Evolutionary conservation across 768 basidiomycete genomes (phyloP).

Genomic region (Xerocomellus amylosporus): DNA sequence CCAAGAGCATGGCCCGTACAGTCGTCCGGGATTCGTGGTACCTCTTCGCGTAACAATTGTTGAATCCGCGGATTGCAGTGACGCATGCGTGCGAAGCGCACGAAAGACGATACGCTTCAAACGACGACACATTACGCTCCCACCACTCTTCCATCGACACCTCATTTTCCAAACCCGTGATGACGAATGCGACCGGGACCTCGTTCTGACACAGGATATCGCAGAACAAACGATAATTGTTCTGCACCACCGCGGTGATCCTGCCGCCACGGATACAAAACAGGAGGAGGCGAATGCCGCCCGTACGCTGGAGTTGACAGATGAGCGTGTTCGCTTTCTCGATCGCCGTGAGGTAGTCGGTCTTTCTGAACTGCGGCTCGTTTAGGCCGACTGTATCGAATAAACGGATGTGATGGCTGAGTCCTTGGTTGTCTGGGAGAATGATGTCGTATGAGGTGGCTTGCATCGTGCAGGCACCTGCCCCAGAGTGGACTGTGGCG

Average conservation of each 20-base stretch:
- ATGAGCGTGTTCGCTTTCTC: conserved; percentile 37
- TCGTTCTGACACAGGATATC: conserved; percentile 30
- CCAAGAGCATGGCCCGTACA: conserved; percentile 22
- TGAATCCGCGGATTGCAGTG: conserved; percentile 33
- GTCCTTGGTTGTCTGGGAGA: conserved; percentile 17
- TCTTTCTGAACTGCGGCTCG: conserved; percentile 20
- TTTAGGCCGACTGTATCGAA: conserved; percentile 37
- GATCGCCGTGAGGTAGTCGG: conserved; percentile 29
- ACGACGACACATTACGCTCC: conserved; percentile 31
- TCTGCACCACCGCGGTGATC: conserved; percentile 29
- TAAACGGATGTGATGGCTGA: conserved; percentile 23
- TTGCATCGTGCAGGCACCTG: conserved; percentile 37
- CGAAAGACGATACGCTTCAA: conserved; percentile 24
- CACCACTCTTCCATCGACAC: conserved; percentile 34
- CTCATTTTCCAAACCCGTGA: conserved; percentile 35
- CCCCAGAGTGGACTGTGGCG: conserved; percentile 30
- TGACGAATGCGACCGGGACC: conserved; percentile 31
- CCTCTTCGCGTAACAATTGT: conserved; percentile 21
- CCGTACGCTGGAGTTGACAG: conserved; percentile 28
- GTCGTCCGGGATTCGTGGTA: conserved; percentile 34
- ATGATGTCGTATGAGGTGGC: conserved; percentile 26
- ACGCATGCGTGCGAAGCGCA: conserved; percentile 39
- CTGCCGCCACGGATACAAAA: conserved; percentile 36
- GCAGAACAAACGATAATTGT: conserved; percentile 32
- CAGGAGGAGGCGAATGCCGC: conserved; percentile 32